Base-by-base conservation (phyloP, 2,329 filamentous ascomycete species). In the Chrysoporthe cubensis region DNA sequence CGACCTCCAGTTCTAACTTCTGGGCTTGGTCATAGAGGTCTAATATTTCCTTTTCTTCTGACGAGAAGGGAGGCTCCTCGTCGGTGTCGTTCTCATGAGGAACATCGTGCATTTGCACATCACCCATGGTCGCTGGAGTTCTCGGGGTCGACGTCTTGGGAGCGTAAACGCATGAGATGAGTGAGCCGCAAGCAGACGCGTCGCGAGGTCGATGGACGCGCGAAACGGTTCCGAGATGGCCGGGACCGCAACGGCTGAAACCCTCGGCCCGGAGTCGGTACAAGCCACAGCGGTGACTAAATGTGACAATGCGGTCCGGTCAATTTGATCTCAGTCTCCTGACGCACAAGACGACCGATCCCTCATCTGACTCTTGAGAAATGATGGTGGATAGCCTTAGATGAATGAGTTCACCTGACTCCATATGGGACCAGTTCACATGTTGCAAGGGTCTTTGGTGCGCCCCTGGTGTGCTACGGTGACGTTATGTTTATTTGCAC, bases 1-100 rank as follows among this genome's bases (percentile, higher is more conserved):
- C 89, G 66, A 89, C 87, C 79, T 96, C 90, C 32, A 95, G 80
- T 73, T 89, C 87, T 57, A 94, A 83, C 76, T 92, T 88, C 74
- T 90, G 88, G 37, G 93, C 81, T 71, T 86, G 85, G 76, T 94
- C 89, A 78, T 93, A 91, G 61, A 94, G 84, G 52, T 88, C 84
- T 46, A 96, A 81, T 40, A 91, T 84, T 71, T 84, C 84, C 73
- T 84, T 81, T 78, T 96, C 93, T 69, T 87, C 83, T 46, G 87
- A 83, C 1, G 90, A 91, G 56, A 95, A 81, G 8, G 84, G 81
- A 5, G 62, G 58, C 13, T 43, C 52, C 21, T 50, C 43, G 52
- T 50, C 57, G 14, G 8, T 50, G 21, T 42, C 37, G 7, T 59
- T 18, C 2, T 65, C 46, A 7, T 37, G 48, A 89, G 82, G 68